Percentiles rank a stretch among this genome's conserved stretches.
phyloP scores from a whole-genome alignment of 1,284 basidiomycete genomes.

The Microbotryum scabiosae region DNA sequence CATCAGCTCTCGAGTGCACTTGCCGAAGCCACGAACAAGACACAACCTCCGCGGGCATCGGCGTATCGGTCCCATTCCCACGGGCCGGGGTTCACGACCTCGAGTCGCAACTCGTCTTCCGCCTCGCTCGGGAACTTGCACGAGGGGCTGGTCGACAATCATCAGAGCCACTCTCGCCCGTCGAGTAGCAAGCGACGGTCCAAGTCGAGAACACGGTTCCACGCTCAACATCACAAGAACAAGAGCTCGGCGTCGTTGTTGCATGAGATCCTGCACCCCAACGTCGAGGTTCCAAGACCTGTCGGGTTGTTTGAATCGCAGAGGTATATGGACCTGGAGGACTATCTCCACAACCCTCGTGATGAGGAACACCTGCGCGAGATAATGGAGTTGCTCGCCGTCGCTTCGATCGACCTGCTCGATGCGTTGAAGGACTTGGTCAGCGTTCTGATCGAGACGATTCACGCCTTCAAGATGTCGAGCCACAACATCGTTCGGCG shows the following conservation, averaged over 20 bases:
- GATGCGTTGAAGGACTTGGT: slow-evolving; percentile 43
- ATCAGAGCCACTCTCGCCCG: not conserved
- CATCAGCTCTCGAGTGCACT: too few species aligned
- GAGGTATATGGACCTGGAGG: slow-evolving; percentile 66
- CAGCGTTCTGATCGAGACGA: slow-evolving; percentile 32
- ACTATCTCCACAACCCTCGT: slow-evolving; percentile 38
- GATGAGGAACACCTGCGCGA: slow-evolving; percentile 49
- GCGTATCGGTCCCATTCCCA: too few species aligned
- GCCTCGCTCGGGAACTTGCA: slow-evolving; percentile 11
- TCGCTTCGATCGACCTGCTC: slow-evolving; percentile 55
- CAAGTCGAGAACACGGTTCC: slow-evolving; percentile 3
- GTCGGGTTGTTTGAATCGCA: slow-evolving; percentile 76
- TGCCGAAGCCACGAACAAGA: too few species aligned
- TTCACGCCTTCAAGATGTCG: slow-evolving; percentile 33
- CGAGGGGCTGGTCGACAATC: not conserved
- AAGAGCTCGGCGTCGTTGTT: slow-evolving; percentile 16
- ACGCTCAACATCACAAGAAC: not conserved
- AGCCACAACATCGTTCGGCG: too few species aligned
- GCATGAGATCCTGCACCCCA: slow-evolving; percentile 28
- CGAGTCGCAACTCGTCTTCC: slow-evolving; percentile 11
- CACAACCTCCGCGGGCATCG: too few species aligned
- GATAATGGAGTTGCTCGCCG: slow-evolving; percentile 50
- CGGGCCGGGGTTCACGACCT: too few species aligned
- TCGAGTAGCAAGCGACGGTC: slow-evolving; percentile 2
- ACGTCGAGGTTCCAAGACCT: slow-evolving; percentile 37